Evolutionary conservation across 2,329 filamentous ascomycete species (phyloP), one percentile per base, ranked within the genome.

Genomic region (Blumeriella jaapii): DNA sequence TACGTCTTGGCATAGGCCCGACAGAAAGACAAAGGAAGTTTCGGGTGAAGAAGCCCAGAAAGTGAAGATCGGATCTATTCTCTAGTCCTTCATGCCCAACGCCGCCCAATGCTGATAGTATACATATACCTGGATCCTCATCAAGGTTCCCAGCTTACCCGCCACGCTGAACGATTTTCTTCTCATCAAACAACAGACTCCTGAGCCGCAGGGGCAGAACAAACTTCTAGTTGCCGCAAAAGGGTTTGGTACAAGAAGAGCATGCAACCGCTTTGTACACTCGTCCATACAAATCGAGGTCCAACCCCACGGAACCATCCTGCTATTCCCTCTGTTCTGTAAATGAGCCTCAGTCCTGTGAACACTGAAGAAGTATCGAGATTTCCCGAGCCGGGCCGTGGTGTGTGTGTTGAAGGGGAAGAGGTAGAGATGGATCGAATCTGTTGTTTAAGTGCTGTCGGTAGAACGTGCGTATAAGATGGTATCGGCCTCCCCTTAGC

Each of bases 241-340:
- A 96, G 65, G 41, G 78, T 81, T 62, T 96, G 89, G 59, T 96
- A 96, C 57, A 95, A 66, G 50, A 96, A 87, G 55, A 96, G 67
- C 89, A 96, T 96, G 47, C 85, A 93, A 26, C 87, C 83, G 54
- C 83, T 94, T 64, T 98, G 91, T 39, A 96, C 84, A 53, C 89
- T 94, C 14, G 91, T 98, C 91, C 91, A 98, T 10, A 96, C 84
- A 38, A 80, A 80, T 35, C 91, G 74, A 2, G 91, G 91, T 0
- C 89, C 89, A 2, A 98, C 89, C 16, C 91, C 91, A 39, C 91
- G 75, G 61, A 98, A 98, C 78, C 85, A 93, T 1, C 91, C 93
- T 2, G 71, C 72, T 11, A 96, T 50, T 1, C 91, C 91, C 60
- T 98, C 91, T 5, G 81, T 84, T 47, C 73, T 76, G 62, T 96